phyloP scores from a whole-genome alignment of 257 asterid species.

The Dorcoceras hygrometricum region DNA sequence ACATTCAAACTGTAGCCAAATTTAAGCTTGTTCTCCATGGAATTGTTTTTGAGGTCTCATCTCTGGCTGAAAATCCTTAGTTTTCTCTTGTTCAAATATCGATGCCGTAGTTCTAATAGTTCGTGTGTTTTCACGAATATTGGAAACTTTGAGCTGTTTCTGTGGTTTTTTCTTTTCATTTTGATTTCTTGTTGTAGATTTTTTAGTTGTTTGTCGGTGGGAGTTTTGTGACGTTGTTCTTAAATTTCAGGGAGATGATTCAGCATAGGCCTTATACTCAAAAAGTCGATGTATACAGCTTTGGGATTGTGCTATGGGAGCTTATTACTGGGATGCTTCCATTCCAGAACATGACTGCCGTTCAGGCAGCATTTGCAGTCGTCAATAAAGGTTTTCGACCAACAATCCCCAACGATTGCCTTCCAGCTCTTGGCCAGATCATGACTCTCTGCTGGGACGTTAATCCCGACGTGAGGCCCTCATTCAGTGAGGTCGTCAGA shows the following conservation, averaged over 20 bases:
- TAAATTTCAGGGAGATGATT: conserved; percentile 60
- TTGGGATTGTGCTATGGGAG: conserved; percentile 66
- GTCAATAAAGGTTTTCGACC: conserved; percentile 72
- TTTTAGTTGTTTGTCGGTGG: not conserved
- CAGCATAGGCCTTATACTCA: conserved; percentile 52
- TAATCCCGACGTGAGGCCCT: conserved; percentile 57
- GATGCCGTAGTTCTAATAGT: not conserved
- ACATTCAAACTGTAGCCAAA: not conserved
- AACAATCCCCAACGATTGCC: conserved; percentile 50
- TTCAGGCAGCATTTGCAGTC: conserved; percentile 72
- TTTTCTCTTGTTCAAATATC: not conserved
- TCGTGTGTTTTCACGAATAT: not conserved
- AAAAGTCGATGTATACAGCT: conserved; percentile 69
- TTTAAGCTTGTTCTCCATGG: not conserved
- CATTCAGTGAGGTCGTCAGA: conserved; percentile 52
- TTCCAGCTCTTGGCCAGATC: conserved; percentile 53
- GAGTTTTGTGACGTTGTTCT: conserved; percentile 22
- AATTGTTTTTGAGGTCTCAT: not conserved
- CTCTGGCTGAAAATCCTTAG: not conserved
- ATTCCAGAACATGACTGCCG: conserved; percentile 60
- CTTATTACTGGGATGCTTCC: conserved; percentile 61
- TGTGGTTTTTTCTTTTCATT: not conserved
- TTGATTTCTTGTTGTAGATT: not conserved
- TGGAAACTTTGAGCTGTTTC: not conserved
- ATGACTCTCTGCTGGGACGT: conserved; percentile 69